Conservation (phyloP, 176 grass and related monocot genomes). For the Panicum miliaceum region DNA sequence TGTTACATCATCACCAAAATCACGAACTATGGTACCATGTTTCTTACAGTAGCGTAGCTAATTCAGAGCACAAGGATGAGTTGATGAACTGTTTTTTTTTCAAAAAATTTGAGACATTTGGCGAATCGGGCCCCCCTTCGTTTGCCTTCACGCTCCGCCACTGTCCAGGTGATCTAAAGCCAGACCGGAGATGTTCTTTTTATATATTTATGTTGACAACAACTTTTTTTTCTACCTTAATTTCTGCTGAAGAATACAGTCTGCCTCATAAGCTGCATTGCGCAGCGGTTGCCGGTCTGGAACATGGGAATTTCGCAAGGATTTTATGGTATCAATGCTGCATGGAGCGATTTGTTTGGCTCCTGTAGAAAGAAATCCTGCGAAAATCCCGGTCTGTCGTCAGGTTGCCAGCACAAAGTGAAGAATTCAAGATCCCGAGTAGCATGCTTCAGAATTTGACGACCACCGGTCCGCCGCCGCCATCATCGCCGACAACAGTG, state of each 20-base stretch:
- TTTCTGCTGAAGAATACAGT: neutral
- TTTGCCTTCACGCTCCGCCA: no score
- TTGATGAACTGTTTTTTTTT: no score
- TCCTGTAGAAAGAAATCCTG: constrained; percentile 24
- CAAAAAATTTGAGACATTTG: no score
- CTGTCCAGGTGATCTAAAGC: constrained; percentile 48
- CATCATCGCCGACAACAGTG: neutral
- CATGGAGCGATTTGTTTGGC: neutral
- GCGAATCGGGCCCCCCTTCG: no score
- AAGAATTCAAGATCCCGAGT: no score
- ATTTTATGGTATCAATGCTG: neutral
- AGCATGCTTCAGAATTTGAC: neutral
- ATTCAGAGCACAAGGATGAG: no score
- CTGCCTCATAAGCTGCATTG: constrained; percentile 42
- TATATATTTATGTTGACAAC: neutral
- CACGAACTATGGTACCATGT: no score
- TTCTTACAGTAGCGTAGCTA: no score
- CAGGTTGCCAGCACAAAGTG: no score
- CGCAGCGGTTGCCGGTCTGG: neutral
- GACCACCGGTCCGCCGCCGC: neutral
- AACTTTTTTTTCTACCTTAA: neutral
- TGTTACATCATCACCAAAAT: no score
- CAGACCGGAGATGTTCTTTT: neutral
- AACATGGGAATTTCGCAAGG: constrained; percentile 15
- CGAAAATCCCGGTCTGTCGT: constrained; percentile 26